phyloP scores from a whole-genome alignment of 345 rosid species.

The Turnera subulata region DNA sequence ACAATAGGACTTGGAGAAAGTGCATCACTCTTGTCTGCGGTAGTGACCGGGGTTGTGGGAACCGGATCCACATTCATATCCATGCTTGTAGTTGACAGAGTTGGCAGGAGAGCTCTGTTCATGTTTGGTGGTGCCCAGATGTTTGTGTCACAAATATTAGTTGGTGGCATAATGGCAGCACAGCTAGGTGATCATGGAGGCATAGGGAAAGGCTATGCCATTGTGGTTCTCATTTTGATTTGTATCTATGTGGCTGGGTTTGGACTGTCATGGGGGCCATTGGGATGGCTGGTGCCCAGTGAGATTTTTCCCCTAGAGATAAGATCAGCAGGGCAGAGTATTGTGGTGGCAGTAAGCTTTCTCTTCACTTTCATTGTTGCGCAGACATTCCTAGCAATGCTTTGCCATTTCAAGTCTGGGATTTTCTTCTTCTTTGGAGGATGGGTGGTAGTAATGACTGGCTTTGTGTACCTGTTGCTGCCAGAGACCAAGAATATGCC shows the following conservation, averaged over 20 bases:
- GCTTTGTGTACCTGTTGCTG: slow-evolving; percentile 37
- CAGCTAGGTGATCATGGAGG: slow-evolving; percentile 30
- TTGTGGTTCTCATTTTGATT: slow-evolving; percentile 33
- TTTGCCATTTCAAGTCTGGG: slow-evolving; percentile 58
- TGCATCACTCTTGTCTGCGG: slow-evolving; percentile 21
- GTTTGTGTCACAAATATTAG: slow-evolving; percentile 23
- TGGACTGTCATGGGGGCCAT: slow-evolving; percentile 68
- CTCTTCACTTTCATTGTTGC: slow-evolving; percentile 52
- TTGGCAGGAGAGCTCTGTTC: slow-evolving; percentile 20
- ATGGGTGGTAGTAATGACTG: slow-evolving; percentile 55
- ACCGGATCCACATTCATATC: slow-evolving; percentile 23
- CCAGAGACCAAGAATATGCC: slow-evolving; percentile 68
- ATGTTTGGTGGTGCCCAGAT: slow-evolving; percentile 21
- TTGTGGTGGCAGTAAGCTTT: slow-evolving; percentile 53
- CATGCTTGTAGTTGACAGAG: slow-evolving; percentile 28
- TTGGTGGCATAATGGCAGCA: slow-evolving; percentile 26
- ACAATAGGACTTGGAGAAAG: slow-evolving; percentile 26
- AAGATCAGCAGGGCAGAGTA: slow-evolving; percentile 52
- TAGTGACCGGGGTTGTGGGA: slow-evolving; percentile 18
- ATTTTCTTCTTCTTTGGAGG: slow-evolving; percentile 55
- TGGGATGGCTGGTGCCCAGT: slow-evolving; percentile 68
- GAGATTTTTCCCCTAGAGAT: slow-evolving; percentile 60
- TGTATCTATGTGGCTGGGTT: slow-evolving; percentile 57
- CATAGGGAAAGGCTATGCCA: slow-evolving; percentile 27
- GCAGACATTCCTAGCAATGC: slow-evolving; percentile 50